Percentiles rank a stretch among this genome's conserved stretches.
Conservation (phyloP, 306 rosid species). For the Luffa acutangula region DNA sequence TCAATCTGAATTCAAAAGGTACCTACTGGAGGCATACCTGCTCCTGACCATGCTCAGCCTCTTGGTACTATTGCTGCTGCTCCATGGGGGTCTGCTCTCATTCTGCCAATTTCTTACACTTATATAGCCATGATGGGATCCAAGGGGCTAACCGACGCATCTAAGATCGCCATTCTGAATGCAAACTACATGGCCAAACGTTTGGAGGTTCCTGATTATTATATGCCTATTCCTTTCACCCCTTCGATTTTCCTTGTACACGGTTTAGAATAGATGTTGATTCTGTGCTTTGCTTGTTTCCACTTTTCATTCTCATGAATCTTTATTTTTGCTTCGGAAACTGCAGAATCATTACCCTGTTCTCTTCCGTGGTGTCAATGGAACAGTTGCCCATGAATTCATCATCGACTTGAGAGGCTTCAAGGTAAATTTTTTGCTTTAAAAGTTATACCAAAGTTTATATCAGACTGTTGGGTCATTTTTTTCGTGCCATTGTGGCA, state of each 20-base stretch:
- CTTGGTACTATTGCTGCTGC: conserved; percentile 96
- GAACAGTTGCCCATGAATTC: conserved; percentile 93
- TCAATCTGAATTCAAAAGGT: conserved; percentile 31
- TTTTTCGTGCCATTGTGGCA: conserved; percentile 11
- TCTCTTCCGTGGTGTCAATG: conserved; percentile 98
- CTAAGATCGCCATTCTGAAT: conserved; percentile 90
- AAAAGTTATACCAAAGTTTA: neutral
- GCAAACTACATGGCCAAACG: conserved; percentile 99
- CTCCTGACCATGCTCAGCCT: conserved; percentile 66
- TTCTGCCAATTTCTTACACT: conserved; percentile 92
- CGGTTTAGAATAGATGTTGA: neutral
- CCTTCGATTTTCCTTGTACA: neutral
- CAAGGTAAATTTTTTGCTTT: conserved; percentile 46
- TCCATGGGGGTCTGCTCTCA: conserved; percentile 99
- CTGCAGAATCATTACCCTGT: conserved; percentile 63
- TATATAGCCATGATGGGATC: conserved; percentile 99
- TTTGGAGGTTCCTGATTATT: conserved; percentile 59
- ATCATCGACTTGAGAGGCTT: conserved; percentile 92
- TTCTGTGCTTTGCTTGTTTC: neutral
- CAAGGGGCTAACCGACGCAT: conserved; percentile 86
- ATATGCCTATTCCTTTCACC: conserved; percentile 1
- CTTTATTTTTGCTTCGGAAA: conserved; percentile 14
- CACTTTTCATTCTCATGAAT: conserved; percentile 8
- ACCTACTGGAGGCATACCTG: conserved; percentile 90
- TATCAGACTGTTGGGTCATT: conserved; percentile 12